phyloP scores from a whole-genome alignment of 768 basidiomycete species.

The Chlorophyllum brunneum region DNA sequence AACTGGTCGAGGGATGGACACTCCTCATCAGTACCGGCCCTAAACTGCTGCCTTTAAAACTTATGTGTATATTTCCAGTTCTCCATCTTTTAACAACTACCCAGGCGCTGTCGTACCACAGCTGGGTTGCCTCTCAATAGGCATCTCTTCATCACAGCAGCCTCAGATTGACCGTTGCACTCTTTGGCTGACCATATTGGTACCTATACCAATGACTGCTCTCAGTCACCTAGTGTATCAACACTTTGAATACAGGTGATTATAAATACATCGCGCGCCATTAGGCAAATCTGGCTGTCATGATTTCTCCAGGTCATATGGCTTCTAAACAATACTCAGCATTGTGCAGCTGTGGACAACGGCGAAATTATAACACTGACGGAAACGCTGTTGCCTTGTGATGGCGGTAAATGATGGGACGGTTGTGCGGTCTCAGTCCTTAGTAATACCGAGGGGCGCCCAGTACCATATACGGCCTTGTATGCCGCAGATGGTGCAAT shows the following conservation, averaged over 20 bases:
- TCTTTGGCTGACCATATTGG: constrained; percentile 60
- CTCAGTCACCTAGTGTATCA: constrained; percentile 66
- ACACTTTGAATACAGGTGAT: constrained; percentile 19
- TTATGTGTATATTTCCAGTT: background rate
- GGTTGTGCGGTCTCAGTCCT: background rate
- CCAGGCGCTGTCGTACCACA: constrained; percentile 53
- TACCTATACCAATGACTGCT: constrained; percentile 33
- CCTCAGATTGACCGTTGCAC: constrained; percentile 58
- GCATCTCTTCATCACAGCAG: constrained; percentile 49
- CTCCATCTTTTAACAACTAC: constrained; percentile 66
- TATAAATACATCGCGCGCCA: too few relatives aligned
- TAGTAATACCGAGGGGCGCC: background rate
- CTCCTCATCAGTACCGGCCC: too few relatives aligned
- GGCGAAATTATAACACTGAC: too few relatives aligned
- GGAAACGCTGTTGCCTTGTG: background rate
- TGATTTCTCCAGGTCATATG: too few relatives aligned
- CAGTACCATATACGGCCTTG: constrained; percentile 16
- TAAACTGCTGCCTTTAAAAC: constrained; percentile 29
- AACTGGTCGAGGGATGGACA: background rate
- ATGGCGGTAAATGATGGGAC: background rate
- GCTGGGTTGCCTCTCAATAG: constrained; percentile 37
- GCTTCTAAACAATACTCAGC: too few relatives aligned
- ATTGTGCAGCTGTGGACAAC: too few relatives aligned
- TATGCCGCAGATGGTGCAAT: constrained; percentile 22
- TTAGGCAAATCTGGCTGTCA: too few relatives aligned